These are phyloP conservation scores for Debaryomyces sp. DNA, from an alignment of 1,139 yeast species.

Conservation along the genomic window DNA sequence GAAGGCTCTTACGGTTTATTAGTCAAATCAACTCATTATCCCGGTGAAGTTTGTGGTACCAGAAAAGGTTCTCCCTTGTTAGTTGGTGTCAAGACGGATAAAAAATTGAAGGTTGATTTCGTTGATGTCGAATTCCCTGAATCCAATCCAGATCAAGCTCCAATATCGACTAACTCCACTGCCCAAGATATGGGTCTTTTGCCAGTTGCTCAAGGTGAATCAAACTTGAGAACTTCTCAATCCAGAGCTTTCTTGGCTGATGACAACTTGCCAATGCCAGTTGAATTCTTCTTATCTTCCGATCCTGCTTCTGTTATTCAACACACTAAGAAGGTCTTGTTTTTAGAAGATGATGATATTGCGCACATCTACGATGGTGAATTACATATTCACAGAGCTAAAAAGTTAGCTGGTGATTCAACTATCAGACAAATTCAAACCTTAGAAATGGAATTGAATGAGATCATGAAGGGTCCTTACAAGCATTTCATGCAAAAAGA, in stretches of 20 bases:
- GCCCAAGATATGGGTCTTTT: slow-evolving; percentile 32
- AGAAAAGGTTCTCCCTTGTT: slow-evolving; percentile 97
- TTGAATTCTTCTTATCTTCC: slow-evolving; percentile 93
- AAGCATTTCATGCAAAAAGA: slow-evolving; percentile 99
- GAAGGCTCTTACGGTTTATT: slow-evolving; percentile 98
- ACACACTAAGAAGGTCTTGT: slow-evolving; percentile 95
- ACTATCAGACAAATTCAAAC: slow-evolving; percentile 96
- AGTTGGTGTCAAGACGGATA: slow-evolving; percentile 96
- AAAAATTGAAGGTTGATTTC: slow-evolving; percentile 93
- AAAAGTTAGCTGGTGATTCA: slow-evolving; percentile 87
- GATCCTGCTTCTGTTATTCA: slow-evolving; percentile 98
- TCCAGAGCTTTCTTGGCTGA: slow-evolving; percentile 91
- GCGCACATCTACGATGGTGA: slow-evolving; percentile 99
- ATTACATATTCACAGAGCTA: slow-evolving; percentile 95
- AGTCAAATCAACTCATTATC: slow-evolving; percentile 89
- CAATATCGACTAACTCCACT: slow-evolving; percentile 3
- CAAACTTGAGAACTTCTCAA: slow-evolving; percentile 80
- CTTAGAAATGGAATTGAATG: slow-evolving; percentile 93
- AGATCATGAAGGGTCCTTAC: slow-evolving; percentile 97
- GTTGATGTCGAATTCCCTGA: slow-evolving; percentile 98
- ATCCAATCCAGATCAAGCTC: slow-evolving; percentile 27
- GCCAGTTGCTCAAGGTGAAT: slow-evolving; percentile 48
- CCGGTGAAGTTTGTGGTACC: slow-evolving; percentile 95
- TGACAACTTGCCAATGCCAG: slow-evolving; percentile 91
- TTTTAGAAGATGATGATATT: slow-evolving; percentile 96